Percentiles rank a stretch among this genome's conserved stretches.
These are phyloP conservation scores for Aureobasidium melanogenum DNA, from an alignment of 2,329 filamentous ascomycete genomes.

Conservation along the genomic window DNA sequence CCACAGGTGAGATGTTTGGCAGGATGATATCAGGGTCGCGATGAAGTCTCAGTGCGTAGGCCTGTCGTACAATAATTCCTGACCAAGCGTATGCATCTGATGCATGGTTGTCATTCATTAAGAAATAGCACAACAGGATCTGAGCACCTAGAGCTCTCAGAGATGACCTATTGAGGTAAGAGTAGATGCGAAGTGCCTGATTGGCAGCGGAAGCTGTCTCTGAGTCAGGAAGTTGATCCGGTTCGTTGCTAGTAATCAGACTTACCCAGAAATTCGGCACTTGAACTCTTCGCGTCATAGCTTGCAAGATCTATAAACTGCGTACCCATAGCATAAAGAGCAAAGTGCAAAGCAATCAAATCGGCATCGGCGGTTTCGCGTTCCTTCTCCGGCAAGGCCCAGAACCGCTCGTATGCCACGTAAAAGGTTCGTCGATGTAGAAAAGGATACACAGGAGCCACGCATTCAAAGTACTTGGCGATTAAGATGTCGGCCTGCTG, in stretches of 20 bases:
- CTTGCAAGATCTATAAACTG: constrained; percentile 59
- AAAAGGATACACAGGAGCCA: constrained; percentile 76
- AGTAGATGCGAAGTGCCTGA: constrained; percentile 65
- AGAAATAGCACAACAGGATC: constrained; percentile 73
- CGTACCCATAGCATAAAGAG: constrained; percentile 68
- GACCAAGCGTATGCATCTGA: constrained; percentile 78
- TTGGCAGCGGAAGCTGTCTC: constrained; percentile 55
- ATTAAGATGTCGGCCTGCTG: constrained; percentile 63
- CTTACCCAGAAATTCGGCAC: constrained; percentile 64
- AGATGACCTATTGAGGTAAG: constrained; percentile 66
- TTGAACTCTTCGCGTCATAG: constrained; percentile 58
- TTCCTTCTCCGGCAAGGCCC: constrained; percentile 51
- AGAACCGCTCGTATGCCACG: constrained; percentile 70
- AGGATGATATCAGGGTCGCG: constrained; percentile 66
- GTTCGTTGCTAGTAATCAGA: not conserved
- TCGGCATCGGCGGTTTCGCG: constrained; percentile 56
- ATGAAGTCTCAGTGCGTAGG: constrained; percentile 74
- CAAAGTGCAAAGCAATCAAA: constrained; percentile 63
- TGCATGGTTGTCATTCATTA: constrained; percentile 80
- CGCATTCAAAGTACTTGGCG: constrained; percentile 46
- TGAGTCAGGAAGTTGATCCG: not conserved
- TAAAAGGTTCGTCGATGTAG: constrained; percentile 67
- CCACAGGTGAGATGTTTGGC: constrained; percentile 57
- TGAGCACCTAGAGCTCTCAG: constrained; percentile 68
- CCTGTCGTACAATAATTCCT: constrained; percentile 66